Evolutionary conservation across 106 monocot genomes (phyloP).

Genomic region (Vanilla planifolia): DNA sequence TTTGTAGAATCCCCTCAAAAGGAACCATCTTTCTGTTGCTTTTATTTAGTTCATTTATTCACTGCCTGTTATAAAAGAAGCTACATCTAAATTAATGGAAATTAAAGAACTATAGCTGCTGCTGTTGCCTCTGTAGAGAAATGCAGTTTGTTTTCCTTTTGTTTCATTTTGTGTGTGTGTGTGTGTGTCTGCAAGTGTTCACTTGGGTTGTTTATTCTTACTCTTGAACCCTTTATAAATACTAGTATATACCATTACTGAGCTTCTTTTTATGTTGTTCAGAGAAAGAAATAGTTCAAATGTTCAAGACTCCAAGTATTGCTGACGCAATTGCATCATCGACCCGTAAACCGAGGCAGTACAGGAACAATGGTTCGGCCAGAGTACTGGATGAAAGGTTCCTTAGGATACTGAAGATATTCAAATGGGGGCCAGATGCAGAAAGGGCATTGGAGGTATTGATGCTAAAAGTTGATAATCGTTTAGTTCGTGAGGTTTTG

Average conservation of each 20-base stretch:
- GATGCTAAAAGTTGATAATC: conserved; percentile 76
- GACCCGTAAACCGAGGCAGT: background rate
- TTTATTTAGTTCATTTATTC: background rate
- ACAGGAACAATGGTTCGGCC: conserved; percentile 8
- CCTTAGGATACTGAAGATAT: conserved; percentile 88
- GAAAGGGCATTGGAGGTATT: conserved; percentile 92
- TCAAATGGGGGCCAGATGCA: conserved; percentile 94
- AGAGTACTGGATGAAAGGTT: conserved; percentile 70
- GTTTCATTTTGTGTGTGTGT: background rate
- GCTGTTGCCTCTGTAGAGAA: background rate
- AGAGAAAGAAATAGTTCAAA: conserved; percentile 92
- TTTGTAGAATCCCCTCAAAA: background rate
- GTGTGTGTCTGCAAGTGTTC: background rate
- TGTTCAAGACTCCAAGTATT: conserved; percentile 63
- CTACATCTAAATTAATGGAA: background rate
- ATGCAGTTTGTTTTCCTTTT: background rate
- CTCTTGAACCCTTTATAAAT: background rate
- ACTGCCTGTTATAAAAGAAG: background rate
- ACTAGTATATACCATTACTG: background rate
- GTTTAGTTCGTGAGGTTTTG: conserved; percentile 66
- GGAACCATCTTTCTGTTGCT: background rate
- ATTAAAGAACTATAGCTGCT: background rate
- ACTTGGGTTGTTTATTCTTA: background rate
- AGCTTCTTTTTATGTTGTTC: conserved; percentile 1
- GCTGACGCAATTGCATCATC: background rate